These are phyloP conservation scores for Cladosporium velox DNA, from an alignment of 2,329 filamentous ascomycete genomes.

Conservation along the genomic window DNA sequence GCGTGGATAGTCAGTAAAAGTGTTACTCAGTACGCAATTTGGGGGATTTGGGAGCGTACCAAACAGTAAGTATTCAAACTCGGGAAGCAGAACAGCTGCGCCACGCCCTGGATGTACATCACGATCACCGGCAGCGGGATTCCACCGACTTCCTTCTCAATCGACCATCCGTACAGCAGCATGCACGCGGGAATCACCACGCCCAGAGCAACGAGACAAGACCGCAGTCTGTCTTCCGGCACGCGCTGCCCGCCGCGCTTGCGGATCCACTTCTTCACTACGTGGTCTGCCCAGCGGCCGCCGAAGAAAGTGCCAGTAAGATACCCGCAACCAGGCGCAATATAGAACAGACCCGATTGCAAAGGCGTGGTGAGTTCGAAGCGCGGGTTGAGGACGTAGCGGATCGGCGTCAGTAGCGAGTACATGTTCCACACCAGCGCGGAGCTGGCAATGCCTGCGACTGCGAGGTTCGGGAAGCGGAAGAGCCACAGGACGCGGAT, in stretches of 20 bases:
- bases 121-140: slow-evolving; percentile 66
- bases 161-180: slow-evolving; percentile 68
- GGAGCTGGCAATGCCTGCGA: slow-evolving; percentile 61
- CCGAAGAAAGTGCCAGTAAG: slow-evolving; percentile 69
- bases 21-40: background rate
- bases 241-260: slow-evolving; percentile 61
- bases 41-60: background rate
- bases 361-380: slow-evolving; percentile 68
- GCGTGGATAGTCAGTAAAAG: background rate
- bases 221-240: slow-evolving; percentile 68
- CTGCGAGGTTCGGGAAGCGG: slow-evolving; percentile 67
- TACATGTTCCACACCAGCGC: slow-evolving; percentile 77
- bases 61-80: slow-evolving; percentile 78
- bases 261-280: slow-evolving; percentile 65
- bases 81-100: slow-evolving; percentile 74
- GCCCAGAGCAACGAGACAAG: slow-evolving; percentile 58
- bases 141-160: slow-evolving; percentile 57
- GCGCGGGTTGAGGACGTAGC: slow-evolving; percentile 72
- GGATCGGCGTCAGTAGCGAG: slow-evolving; percentile 64
- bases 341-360: slow-evolving; percentile 70
- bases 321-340: slow-evolving; percentile 72
- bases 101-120: slow-evolving; percentile 74
- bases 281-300: slow-evolving; percentile 69
- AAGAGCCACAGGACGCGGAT: slow-evolving; percentile 64
- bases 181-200: slow-evolving; percentile 62